These are phyloP conservation scores for Candida pini DNA, from an alignment of 805 yeast species.

Conservation along the genomic window DNA sequence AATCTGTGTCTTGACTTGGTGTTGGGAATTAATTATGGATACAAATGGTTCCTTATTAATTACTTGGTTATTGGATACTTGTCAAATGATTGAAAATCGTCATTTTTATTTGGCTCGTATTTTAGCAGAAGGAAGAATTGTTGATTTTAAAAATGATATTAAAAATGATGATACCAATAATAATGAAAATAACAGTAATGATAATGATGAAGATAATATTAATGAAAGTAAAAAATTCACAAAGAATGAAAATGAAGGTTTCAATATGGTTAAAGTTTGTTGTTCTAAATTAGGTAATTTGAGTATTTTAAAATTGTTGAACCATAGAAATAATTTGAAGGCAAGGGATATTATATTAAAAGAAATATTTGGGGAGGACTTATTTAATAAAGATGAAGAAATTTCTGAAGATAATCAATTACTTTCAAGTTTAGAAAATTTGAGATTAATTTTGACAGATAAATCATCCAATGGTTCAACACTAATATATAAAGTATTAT, in stretches of 20 bases:
- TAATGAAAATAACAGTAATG: too few species aligned
- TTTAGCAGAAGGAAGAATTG: constrained; percentile 14
- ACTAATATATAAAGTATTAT: constrained; percentile 72
- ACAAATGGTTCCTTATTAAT: constrained; percentile 83
- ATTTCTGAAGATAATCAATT: constrained; percentile 18
- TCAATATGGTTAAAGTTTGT: constrained; percentile 20
- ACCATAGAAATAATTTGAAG: constrained; percentile 57
- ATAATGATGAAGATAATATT: background rate
- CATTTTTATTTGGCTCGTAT: constrained; percentile 45
- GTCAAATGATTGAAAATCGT: constrained; percentile 52
- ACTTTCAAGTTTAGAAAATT: constrained; percentile 7
- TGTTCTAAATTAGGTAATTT: constrained; percentile 67
- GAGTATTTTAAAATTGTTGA: constrained; percentile 73
- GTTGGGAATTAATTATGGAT: constrained; percentile 74
- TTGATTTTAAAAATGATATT: background rate
- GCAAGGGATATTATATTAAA: constrained; percentile 59
- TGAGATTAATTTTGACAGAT: constrained; percentile 58
- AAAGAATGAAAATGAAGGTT: background rate
- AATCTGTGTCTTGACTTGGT: constrained; percentile 69
- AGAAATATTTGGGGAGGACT: constrained; percentile 53
- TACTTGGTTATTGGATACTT: constrained; percentile 93
- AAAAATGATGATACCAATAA: background rate
- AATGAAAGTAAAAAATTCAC: constrained; percentile 2
- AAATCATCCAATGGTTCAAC: constrained; percentile 58
- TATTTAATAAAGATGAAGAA: constrained; percentile 16